A percentile compares a stretch with the other conserved stretches of the same genome.
Conservation (phyloP, 768 basidiomycete genomes). For the Russula olivacea region DNA sequence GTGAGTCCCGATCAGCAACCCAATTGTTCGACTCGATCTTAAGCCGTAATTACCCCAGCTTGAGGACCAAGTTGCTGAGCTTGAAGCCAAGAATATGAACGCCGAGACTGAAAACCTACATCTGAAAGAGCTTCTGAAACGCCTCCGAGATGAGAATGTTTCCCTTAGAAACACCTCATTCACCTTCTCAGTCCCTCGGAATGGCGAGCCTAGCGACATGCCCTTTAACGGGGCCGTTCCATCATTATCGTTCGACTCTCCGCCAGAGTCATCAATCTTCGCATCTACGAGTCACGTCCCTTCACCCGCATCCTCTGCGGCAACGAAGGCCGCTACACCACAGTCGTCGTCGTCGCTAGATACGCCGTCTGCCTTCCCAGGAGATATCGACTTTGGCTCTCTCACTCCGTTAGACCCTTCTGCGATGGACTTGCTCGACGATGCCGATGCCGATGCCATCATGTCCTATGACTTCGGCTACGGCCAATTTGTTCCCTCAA, state of each 20-base stretch:
- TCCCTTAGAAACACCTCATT: conserved; percentile 75
- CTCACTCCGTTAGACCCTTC: conserved; percentile 65
- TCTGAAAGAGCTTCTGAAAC: conserved; percentile 73
- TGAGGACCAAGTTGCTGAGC: conserved; percentile 83
- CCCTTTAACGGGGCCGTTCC: conserved; percentile 22
- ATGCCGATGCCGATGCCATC: conserved; percentile 29
- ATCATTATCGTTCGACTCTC: conserved; percentile 23
- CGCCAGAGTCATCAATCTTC: conserved; percentile 9
- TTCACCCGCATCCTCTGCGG: conserved; percentile 26
- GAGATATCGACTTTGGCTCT: conserved; percentile 55
- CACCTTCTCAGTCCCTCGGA: conserved; percentile 71
- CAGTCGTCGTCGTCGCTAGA: conserved; percentile 33
- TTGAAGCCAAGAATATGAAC: conserved; percentile 75
- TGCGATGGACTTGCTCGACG: conserved; percentile 60
- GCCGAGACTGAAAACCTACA: conserved; percentile 80
- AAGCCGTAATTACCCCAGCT: conserved; percentile 43
- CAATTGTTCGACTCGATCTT: conserved; percentile 3
- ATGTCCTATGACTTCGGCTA: conserved; percentile 35
- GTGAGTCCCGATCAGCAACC: conserved; percentile 44
- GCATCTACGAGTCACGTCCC: conserved; percentile 7
- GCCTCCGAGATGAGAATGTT: conserved; percentile 84
- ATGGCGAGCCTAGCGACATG: conserved; percentile 22
- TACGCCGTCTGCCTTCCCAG: conserved; percentile 26
- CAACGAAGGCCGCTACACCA: conserved; percentile 21
- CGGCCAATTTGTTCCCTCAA: conserved; percentile 39